Evolutionary conservation across 2,329 filamentous ascomycete species (phyloP), one percentile per base, ranked within the genome.

Genomic region (Helminthosporium solani): DNA sequence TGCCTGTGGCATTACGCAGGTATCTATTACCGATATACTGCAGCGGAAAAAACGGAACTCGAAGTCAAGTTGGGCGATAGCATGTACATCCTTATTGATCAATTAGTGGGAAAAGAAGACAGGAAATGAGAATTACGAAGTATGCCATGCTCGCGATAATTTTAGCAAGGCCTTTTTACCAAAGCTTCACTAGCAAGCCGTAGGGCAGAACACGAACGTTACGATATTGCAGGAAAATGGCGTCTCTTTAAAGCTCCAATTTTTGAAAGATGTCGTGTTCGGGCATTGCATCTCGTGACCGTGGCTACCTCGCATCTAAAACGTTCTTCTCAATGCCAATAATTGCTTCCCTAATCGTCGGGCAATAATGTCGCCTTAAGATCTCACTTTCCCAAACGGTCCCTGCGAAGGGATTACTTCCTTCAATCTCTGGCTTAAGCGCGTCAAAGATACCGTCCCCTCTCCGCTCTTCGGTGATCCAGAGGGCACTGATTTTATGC

Each of bases 361-460:
- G 92, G 58, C 87, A 90, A 67, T 88, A 99, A 73, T 99, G 94
- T 56, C 81, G 79, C 64, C 86, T 79, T 59, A 99, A 68, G 47
- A 99, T 66, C 73, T 97, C 94, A 0, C 89, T 90, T 67, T 97
- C 94, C 94, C 92, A 99, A 0, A 95, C 80, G 0, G 90, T 96
- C 3, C 85, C 83, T 0, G 91, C 88, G 70, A 94, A 95, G 1
- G 92, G 90, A 72, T 97, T 97, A 56, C 86, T 91, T 7, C 82
- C 85, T 70, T 96, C 92, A 3, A 95, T 81, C 53, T 86, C 88
- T 5, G 52, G 47, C 40, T 84, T 83, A 34, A 86, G 69, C 1
- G 90, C 78, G 70, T 91, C 87, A 63, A 88, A 97, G 1, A 86
- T 82, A 2, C 94, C 94, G 66, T 97, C 92, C 6, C 92, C 92